Percentiles rank a stretch among this genome's conserved stretches.
phyloP scores from a whole-genome alignment of 176 grass and related monocot genomes.

The Aegilops tauschii region DNA sequence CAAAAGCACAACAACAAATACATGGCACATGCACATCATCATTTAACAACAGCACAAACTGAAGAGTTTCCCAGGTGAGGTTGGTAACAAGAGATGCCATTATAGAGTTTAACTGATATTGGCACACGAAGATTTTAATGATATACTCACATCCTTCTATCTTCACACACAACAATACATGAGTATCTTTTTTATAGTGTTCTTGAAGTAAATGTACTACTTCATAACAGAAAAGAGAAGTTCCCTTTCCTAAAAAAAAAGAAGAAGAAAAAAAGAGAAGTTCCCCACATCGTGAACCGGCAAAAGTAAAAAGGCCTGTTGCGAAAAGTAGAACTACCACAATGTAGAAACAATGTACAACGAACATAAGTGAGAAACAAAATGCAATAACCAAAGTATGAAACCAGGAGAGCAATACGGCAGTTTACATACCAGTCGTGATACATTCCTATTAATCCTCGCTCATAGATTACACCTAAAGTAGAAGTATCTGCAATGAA shows the following conservation, averaged over 20 bases:
- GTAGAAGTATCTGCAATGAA: constrained; percentile 49
- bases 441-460: constrained; percentile 87
- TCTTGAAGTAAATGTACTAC: background rate
- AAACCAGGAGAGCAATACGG: background rate
- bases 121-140: background rate
- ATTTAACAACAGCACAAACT: background rate
- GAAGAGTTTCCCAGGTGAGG: background rate
- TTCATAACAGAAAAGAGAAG: background rate
- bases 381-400: background rate
- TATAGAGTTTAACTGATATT: background rate
- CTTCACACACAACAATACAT: background rate
- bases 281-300: background rate
- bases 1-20: background rate
- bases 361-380: background rate
- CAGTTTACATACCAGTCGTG: constrained; percentile 76
- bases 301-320: background rate
- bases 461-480: constrained; percentile 82
- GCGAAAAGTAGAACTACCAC: constrained; percentile 7
- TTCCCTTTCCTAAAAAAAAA: no score
- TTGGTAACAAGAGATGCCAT: background rate
- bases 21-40: background rate
- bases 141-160: background rate
- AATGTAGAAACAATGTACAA: background rate
- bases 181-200: background rate
- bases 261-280: background rate